These are phyloP conservation scores for Leucaena leucocephala DNA, from an alignment of 306 rosid species.

Conservation along the genomic window DNA sequence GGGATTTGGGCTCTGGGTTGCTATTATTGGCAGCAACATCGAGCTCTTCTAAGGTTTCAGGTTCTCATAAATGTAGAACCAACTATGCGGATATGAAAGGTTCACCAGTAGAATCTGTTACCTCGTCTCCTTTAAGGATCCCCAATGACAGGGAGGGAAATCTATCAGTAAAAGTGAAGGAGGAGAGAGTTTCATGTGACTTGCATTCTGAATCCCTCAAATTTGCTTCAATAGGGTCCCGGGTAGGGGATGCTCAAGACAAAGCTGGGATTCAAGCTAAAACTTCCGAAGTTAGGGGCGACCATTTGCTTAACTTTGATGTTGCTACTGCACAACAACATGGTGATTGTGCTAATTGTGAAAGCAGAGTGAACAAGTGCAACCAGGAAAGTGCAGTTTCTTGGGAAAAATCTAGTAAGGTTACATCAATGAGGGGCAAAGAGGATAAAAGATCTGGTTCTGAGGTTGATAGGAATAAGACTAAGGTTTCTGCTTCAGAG, in stretches of 20 bases:
- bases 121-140: slow-evolving; percentile 73
- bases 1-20: slow-evolving; percentile 49
- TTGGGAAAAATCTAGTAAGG: slow-evolving; percentile 48
- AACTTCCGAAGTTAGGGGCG: slow-evolving; percentile 45
- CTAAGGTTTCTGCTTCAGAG: slow-evolving; percentile 49
- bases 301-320: slow-evolving; percentile 38
- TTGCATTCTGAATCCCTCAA: slow-evolving; percentile 46
- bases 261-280: slow-evolving; percentile 36
- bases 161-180: slow-evolving; percentile 40
- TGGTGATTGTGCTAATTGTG: slow-evolving; percentile 40
- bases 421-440: slow-evolving; percentile 38
- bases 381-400: slow-evolving; percentile 39
- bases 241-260: slow-evolving; percentile 44
- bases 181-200: slow-evolving; percentile 29
- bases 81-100: slow-evolving; percentile 58
- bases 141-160: slow-evolving; percentile 42
- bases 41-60: slow-evolving; percentile 82
- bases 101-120: slow-evolving; percentile 81
- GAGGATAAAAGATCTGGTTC: slow-evolving; percentile 42
- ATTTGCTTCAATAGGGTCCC: slow-evolving; percentile 20
- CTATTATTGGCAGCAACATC: slow-evolving; percentile 64
- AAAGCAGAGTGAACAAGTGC: slow-evolving; percentile 41
- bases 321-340: slow-evolving; percentile 35
- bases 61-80: slow-evolving; percentile 58
- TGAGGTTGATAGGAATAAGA: slow-evolving; percentile 44